Percentiles rank a stretch among this genome's conserved stretches.
Evolutionary conservation across 495 filamentous ascomycete species (phyloP).

Genomic region (Choiromyces venosus): DNA sequence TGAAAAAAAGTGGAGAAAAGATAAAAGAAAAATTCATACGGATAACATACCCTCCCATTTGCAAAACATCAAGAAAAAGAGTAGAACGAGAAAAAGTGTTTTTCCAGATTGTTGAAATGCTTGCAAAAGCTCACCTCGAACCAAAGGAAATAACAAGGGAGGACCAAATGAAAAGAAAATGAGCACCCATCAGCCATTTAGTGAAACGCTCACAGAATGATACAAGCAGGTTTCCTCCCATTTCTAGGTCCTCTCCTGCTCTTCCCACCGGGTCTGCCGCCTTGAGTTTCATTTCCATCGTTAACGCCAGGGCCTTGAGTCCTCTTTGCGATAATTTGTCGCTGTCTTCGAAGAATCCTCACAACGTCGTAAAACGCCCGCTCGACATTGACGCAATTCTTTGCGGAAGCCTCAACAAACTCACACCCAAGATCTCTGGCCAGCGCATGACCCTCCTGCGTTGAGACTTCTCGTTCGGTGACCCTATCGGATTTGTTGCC

Average conservation of each 20-base stretch:
- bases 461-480: slow-evolving; percentile 91
- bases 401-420: slow-evolving; percentile 97
- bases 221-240: slow-evolving; percentile 17
- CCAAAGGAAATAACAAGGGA: neutral
- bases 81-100: neutral
- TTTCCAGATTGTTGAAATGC: neutral
- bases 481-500: slow-evolving; percentile 97
- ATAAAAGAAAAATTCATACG: neutral
- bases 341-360: slow-evolving; percentile 74
- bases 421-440: slow-evolving; percentile 92
- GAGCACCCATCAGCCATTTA: neutral
- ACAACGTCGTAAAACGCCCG: slow-evolving; percentile 99
- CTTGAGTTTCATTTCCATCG: slow-evolving; percentile 24
- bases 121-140: neutral
- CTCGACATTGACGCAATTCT: slow-evolving; percentile 98
- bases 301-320: slow-evolving; percentile 28
- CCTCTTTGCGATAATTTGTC: slow-evolving; percentile 48
- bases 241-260: slow-evolving; percentile 8
- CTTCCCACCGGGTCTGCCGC: slow-evolving; percentile 8
- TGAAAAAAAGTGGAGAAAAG: neutral
- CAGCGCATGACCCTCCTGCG: slow-evolving; percentile 87
- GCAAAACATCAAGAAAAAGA: neutral
- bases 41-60: neutral
- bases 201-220: slow-evolving; percentile 21
- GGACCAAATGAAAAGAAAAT: neutral